Evolutionary conservation across 305 asterid genomes (phyloP).

Genomic region (Ruellia speciosa): DNA sequence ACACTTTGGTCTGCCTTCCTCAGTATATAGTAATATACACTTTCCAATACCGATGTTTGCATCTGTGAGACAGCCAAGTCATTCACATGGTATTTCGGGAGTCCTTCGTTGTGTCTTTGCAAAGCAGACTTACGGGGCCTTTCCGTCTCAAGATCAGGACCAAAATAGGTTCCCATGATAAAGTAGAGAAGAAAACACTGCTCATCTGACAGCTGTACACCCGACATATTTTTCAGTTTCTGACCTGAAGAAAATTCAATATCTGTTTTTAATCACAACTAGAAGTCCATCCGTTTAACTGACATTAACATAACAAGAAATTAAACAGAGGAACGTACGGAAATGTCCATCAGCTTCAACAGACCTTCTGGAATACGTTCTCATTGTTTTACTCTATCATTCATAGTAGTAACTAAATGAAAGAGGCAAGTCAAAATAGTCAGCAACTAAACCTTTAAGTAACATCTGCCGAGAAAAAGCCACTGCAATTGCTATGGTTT

Average conservation of each 20-base stretch:
- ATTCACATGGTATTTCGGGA: constrained; percentile 28
- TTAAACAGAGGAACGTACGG: background rate
- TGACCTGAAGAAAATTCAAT: constrained; percentile 16
- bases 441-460: background rate
- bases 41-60: constrained; percentile 35
- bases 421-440: background rate
- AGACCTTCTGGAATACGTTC: background rate
- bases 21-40: constrained; percentile 47
- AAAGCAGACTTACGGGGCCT: constrained; percentile 35
- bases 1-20: constrained; percentile 41
- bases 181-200: constrained; percentile 53
- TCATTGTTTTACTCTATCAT: background rate
- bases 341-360: background rate
- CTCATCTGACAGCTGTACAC: constrained; percentile 33
- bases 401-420: background rate
- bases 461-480: background rate
- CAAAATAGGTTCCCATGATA: constrained; percentile 54
- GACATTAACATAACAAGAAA: background rate
- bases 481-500: too few species aligned
- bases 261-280: constrained; percentile 7
- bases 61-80: constrained; percentile 41
- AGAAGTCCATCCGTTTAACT: background rate
- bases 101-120: constrained; percentile 39
- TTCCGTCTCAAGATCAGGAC: constrained; percentile 43
- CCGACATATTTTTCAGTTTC: constrained; percentile 24